Evolutionary conservation across 768 basidiomycete species (phyloP).

Genomic region (Suillus subalutaceus): DNA sequence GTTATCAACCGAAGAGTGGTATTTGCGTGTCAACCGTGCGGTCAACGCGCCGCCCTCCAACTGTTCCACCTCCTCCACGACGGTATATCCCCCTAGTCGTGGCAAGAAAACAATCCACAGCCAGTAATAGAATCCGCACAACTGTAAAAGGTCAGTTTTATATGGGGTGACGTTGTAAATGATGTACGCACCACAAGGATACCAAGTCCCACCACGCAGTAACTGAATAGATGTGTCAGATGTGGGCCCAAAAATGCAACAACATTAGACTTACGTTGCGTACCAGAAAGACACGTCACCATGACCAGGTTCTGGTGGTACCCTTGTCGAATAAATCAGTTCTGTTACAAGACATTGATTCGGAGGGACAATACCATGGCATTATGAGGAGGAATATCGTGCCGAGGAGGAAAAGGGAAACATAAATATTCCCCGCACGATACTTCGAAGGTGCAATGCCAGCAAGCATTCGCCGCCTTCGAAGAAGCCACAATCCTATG

Average conservation of each 20-base stretch:
- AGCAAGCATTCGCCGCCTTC: constrained; percentile 25
- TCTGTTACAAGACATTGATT: background rate
- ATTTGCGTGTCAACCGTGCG: constrained; percentile 33
- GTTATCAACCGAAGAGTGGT: background rate
- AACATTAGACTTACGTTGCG: constrained; percentile 21
- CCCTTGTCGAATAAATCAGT: constrained; percentile 17
- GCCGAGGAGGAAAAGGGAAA: constrained; percentile 23
- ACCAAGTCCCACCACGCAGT: constrained; percentile 32
- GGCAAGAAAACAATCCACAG: constrained; percentile 51
- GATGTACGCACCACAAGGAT: constrained; percentile 25
- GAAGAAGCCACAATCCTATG: constrained; percentile 35
- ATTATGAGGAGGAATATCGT: constrained; percentile 35
- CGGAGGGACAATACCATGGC: constrained; percentile 29
- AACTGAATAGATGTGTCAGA: constrained; percentile 15
- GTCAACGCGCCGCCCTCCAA: constrained; percentile 38
- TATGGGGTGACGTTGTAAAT: too few relatives aligned
- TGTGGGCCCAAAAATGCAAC: background rate
- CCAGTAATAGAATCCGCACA: constrained; percentile 30
- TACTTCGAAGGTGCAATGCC: constrained; percentile 25
- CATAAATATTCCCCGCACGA: constrained; percentile 24
- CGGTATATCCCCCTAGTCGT: constrained; percentile 44
- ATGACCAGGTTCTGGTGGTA: constrained; percentile 30
- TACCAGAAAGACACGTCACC: constrained; percentile 36
- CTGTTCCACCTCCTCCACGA: constrained; percentile 50
- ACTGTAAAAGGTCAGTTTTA: constrained; percentile 12